Evolutionary conservation across 306 rosid genomes (phyloP), one percentile per base, ranked within the genome.

Genomic region (Inga oerstediana): DNA sequence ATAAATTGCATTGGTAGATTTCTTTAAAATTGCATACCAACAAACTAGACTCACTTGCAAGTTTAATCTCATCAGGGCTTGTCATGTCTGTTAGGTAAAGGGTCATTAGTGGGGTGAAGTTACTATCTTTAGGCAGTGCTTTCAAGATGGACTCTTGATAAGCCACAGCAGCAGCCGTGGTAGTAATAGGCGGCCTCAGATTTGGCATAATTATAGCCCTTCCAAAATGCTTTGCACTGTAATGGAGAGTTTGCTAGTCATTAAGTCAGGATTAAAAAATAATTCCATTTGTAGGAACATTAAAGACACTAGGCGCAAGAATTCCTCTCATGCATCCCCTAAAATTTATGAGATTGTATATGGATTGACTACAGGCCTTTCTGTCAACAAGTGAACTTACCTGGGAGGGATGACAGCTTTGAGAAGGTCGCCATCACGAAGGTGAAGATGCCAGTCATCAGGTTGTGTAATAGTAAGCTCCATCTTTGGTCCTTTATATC

Each of bases 151-250:
- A 89, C 72, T 92, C 95, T 74, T 81, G 91, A 79, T 95, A 95
- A 83, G 90, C 70, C 69, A 95, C 68, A 56, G 97, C 98, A 48
- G 92, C 89, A 72, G 91, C 88, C 0, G 92, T 88, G 61, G 95
- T 88, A 22, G 94, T 89, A 72, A 95, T 43, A 7, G 98, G 98
- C 39, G 98, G 98, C 87, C 87, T 93, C 87, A 95, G 79, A 95
- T 95, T 95, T 7, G 98, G 98, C 98, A 95, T 95, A 78, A 95
- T 94, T 75, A 95, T 95, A 39, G 91, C 98, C 88, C 98, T 92
- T 81, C 90, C 90, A 83, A 95, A 95, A 75, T 89, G 91, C 75
- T 76, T 84, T 75, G 98, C 95, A 80, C 98, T 95, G 85, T 49
- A 69, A 80, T 62, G 22, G 59, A 46, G 59, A 49, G 17, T 12